Percentiles rank a stretch among this genome's conserved stretches.
Conservation (phyloP, 345 rosid species). For the Barbarea vulgaris region DNA sequence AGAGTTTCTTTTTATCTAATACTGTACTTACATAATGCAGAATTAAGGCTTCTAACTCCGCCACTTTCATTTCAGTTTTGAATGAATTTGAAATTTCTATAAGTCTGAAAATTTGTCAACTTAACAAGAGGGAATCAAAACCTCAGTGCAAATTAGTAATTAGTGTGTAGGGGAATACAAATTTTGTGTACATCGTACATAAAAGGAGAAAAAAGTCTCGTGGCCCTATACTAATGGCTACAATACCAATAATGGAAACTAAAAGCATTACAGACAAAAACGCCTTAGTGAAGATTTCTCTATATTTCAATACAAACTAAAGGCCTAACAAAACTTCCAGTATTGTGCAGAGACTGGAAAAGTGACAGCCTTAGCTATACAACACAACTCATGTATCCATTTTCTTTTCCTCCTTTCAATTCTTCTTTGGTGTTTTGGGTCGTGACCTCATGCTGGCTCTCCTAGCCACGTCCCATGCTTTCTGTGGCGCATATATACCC, state of each 20-base stretch:
- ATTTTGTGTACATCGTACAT: not conserved
- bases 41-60: not conserved
- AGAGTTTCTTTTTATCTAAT: not conserved
- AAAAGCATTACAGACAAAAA: not conserved
- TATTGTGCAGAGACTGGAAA: not conserved
- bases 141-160: not conserved
- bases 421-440: constrained; percentile 51
- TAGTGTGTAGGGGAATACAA: not conserved
- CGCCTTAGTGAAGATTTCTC: not conserved
- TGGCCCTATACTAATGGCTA: not conserved
- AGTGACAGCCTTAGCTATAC: constrained; percentile 22
- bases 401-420: constrained; percentile 17
- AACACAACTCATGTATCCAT: not conserved
- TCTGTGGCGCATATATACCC: constrained; percentile 81
- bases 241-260: not conserved
- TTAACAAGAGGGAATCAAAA: not conserved
- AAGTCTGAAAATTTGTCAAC: not conserved
- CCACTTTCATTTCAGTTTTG: not conserved
- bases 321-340: constrained; percentile 36
- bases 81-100: not conserved
- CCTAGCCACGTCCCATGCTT: constrained; percentile 97
- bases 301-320: not conserved
- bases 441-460: constrained; percentile 82
- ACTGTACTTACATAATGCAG: not conserved
- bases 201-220: not conserved